Base-by-base conservation (phyloP, 108 stramenopile genomes). In the Skeletonema potamos region DNA sequence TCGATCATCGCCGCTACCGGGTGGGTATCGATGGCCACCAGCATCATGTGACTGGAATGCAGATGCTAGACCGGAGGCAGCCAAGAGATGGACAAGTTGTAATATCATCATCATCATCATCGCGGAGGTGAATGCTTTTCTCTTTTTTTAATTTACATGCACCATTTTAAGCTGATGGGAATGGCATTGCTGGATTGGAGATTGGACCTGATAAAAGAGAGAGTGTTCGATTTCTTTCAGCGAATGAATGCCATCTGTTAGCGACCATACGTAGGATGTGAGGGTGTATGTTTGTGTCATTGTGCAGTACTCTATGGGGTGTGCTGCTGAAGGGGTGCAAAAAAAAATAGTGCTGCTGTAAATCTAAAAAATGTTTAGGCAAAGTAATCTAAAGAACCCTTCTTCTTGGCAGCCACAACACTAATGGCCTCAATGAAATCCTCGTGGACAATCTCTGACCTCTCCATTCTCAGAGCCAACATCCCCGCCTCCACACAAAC, bases 401-500 rank as follows among this genome's bases (percentile, higher is more conserved):
- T 99, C 92, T 98, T 98, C 85, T 98, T 98, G 56, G 98, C 98
- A 15, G 96, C 88, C n/a, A 99, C 99, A 33, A 96, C 97, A 32
- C 83, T 92, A 64, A 98, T 97, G 24, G 94, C 98, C 77, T 99
- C 97, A 77, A 98, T 94, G 82, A 98, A 98, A 80, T 99, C 97
- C 66, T 98, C 97, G 72, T 99, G 96, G 64, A 86, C 74, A 58
- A 96, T 94, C 54, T 86, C 81, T 30, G 69, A 76, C 46, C 88
- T 77, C 41, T 91, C 93, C 44, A 84, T 77, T 61, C 99, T 81
- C 60, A 99, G 83, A 6, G 98, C 98, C 60, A 99, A 76, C 98
- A 99, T 99, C 34, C 99, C 99, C 27, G 98, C 97, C 85, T 99
- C 99, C 17, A 97, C 97, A 66, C 96, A 97, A n/a, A 99, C 96